phyloP scores from a whole-genome alignment of 495 filamentous ascomycete species.

The Ramalina peruviana region DNA sequence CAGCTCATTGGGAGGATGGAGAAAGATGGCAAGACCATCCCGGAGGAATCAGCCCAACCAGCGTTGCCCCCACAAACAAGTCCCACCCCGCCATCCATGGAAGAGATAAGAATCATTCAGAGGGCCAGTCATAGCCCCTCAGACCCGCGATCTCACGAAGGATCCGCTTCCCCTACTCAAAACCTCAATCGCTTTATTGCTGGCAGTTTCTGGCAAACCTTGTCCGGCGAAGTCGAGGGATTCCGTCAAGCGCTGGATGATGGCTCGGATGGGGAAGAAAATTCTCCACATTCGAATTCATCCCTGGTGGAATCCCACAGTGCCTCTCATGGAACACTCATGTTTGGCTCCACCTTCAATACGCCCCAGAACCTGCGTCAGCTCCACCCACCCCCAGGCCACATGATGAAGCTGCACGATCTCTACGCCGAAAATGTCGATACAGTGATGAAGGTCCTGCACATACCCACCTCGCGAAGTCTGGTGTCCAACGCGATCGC shows the following conservation, averaged over 20 bases:
- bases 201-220: constrained; percentile 38
- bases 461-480: constrained; percentile 37
- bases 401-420: constrained; percentile 37
- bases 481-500: constrained; percentile 28
- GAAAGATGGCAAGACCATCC: constrained; percentile 27
- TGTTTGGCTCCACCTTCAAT: constrained; percentile 7
- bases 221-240: constrained; percentile 35
- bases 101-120: too few species aligned
- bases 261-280: constrained; percentile 5
- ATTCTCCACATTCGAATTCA: neutral
- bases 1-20: constrained; percentile 41
- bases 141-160: neutral
- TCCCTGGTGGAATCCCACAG: constrained; percentile 1
- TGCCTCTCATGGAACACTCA: constrained; percentile 4
- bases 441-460: constrained; percentile 30
- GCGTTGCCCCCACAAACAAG: neutral
- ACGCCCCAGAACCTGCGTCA: constrained; percentile 23
- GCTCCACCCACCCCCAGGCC: constrained; percentile 37
- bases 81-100: neutral
- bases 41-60: neutral
- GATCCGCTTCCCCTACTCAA: neutral
- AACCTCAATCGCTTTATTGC: constrained; percentile 29
- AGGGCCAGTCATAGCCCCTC: too few species aligned
- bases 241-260: constrained; percentile 11
- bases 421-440: constrained; percentile 42